Conservation (phyloP, 2,329 filamentous ascomycete species). For the Lasiodiplodia gonubiensis region DNA sequence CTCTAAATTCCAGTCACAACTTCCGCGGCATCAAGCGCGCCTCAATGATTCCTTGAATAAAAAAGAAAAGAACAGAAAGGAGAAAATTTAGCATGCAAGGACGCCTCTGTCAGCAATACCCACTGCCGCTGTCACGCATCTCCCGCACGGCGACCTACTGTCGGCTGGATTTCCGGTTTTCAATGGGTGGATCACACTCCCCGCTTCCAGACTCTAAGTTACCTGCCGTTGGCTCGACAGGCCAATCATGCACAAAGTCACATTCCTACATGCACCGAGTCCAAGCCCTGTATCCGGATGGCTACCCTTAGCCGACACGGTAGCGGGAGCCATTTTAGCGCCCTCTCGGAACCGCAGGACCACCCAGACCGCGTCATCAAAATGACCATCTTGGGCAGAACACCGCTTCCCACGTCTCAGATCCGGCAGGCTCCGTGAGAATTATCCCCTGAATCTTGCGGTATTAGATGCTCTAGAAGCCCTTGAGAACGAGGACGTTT, state of each 20-base stretch:
- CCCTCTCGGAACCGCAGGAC: background rate
- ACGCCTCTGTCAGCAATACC: background rate
- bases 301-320: background rate
- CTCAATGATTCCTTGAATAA: background rate
- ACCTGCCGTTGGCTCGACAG: background rate
- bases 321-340: background rate
- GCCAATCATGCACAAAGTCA: background rate
- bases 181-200: background rate
- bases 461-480: background rate
- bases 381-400: background rate
- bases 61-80: background rate
- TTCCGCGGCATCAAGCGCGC: background rate
- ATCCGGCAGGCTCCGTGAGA: background rate
- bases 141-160: background rate
- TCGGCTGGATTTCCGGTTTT: background rate
- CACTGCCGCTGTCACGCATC: background rate
- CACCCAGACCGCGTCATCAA: background rate
- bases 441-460: background rate
- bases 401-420: constrained; percentile 1
- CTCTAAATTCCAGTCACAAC: background rate
- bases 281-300: background rate
- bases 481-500: background rate
- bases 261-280: background rate
- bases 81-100: background rate
- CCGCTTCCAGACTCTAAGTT: background rate